Conservation (phyloP, 495 filamentous ascomycete species). For the Tuber magnatum region DNA sequence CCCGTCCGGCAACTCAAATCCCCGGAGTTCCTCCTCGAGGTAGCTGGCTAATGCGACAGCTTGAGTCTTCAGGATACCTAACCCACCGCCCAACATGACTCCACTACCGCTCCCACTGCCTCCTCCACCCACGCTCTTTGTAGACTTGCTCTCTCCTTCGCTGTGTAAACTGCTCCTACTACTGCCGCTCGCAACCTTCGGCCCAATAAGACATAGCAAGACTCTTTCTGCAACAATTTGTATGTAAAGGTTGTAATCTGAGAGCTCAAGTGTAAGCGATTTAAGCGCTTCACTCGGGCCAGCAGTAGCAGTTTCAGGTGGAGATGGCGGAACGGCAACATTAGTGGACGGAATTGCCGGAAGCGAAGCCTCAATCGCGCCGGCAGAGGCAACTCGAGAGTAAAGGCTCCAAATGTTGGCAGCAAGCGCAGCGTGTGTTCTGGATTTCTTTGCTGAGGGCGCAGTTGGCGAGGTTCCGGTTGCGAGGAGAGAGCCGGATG, state of each 20-base stretch:
- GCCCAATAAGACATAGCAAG: slow-evolving; percentile 40
- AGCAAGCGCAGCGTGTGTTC: slow-evolving; percentile 40
- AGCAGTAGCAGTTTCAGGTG: background rate
- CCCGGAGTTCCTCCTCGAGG: slow-evolving; percentile 39
- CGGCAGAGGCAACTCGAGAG: slow-evolving; percentile 34
- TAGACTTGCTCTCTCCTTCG: slow-evolving; percentile 13
- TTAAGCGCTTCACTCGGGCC: slow-evolving; percentile 20
- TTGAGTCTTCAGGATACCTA: slow-evolving; percentile 42
- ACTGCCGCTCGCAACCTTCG: slow-evolving; percentile 25
- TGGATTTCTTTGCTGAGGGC: slow-evolving; percentile 39
- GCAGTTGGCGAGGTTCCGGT: slow-evolving; percentile 40
- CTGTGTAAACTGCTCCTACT: slow-evolving; percentile 32
- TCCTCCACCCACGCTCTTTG: slow-evolving; percentile 11
- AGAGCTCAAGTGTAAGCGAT: slow-evolving; percentile 41
- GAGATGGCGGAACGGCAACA: background rate
- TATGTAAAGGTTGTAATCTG: slow-evolving; percentile 40
- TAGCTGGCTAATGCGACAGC: slow-evolving; percentile 40
- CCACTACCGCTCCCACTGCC: slow-evolving; percentile 12
- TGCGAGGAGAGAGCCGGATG: slow-evolving; percentile 39
- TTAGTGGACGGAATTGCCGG: slow-evolving; percentile 8
- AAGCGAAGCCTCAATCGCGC: slow-evolving; percentile 33
- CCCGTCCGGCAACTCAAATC: slow-evolving; percentile 41
- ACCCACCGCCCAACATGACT: slow-evolving; percentile 3
- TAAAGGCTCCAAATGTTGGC: slow-evolving; percentile 40
- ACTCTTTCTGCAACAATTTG: slow-evolving; percentile 39